A percentile compares a stretch with the other conserved stretches of the same genome.
phyloP scores from a whole-genome alignment of 2,329 filamentous ascomycete genomes.

The Chalara sp. region DNA sequence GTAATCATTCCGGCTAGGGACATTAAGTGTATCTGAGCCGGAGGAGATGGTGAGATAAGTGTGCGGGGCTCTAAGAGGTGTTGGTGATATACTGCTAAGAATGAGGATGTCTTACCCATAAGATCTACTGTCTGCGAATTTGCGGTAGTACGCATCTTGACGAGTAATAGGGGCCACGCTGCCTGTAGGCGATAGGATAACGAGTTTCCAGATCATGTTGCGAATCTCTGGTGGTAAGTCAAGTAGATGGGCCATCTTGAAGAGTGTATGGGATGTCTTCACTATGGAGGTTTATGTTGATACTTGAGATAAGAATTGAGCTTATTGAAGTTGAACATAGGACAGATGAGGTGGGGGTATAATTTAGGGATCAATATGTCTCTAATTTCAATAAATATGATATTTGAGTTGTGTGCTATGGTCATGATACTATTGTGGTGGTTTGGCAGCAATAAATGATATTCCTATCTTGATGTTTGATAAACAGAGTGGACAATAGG shows the following conservation, averaged over 20 bases:
- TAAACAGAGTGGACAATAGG: no score
- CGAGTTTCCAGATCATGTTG: not conserved
- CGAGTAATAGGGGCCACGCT: not conserved
- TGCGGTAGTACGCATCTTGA: not conserved
- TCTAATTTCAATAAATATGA: not conserved
- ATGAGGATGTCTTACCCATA: not conserved
- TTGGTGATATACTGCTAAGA: not conserved
- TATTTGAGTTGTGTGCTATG: not conserved
- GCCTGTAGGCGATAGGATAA: not conserved
- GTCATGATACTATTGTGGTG: not conserved
- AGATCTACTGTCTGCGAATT: not conserved
- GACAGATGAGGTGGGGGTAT: not conserved
- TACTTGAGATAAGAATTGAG: no score
- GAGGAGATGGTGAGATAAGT: not conserved
- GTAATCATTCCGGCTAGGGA: not conserved
- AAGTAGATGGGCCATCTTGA: not conserved
- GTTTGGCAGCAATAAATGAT: no score
- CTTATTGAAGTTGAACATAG: not conserved
- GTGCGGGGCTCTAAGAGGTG: not conserved
- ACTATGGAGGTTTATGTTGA: no score
- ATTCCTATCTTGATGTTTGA: no score
- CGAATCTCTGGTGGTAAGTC: not conserved
- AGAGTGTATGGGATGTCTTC: no score
- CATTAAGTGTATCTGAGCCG: not conserved
- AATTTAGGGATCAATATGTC: not conserved